phyloP scores from a whole-genome alignment of 176 grass and related monocot genomes.

The Tillandsia leiboldiana region DNA sequence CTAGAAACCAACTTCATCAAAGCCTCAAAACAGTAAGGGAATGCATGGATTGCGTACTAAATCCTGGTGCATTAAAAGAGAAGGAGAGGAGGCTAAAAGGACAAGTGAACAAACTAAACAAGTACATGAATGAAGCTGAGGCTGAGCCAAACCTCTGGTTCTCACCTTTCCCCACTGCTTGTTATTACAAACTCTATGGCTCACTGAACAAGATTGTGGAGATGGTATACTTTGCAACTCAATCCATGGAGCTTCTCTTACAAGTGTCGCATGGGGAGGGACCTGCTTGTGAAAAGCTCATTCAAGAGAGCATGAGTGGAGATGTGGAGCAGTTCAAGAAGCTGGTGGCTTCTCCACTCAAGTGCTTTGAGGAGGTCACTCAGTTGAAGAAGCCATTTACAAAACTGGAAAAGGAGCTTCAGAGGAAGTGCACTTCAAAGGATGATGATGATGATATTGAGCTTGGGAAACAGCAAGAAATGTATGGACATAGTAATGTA shows the following conservation, averaged over 20 bases:
- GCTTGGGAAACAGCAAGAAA: conserved; percentile 14
- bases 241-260: conserved; percentile 2
- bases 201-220: conserved; percentile 46
- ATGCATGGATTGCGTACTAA: neutral
- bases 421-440: no score
- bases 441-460: conserved; percentile 21
- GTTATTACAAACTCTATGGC: conserved; percentile 32
- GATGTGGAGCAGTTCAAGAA: conserved; percentile 38
- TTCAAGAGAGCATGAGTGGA: conserved; percentile 13
- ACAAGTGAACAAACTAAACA: conserved; percentile 31
- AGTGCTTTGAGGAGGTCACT: conserved; percentile 17
- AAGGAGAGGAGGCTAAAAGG: conserved; percentile 21
- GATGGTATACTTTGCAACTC: conserved; percentile 37
- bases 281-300: conserved; percentile 7
- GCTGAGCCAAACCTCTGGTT: conserved; percentile 67
- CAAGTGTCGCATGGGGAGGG: conserved; percentile 1
- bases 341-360: conserved; percentile 22
- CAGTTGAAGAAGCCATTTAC: neutral
- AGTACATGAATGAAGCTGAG: conserved; percentile 26
- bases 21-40: conserved; percentile 28
- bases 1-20: conserved; percentile 30
- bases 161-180: conserved; percentile 29
- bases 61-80: neutral
- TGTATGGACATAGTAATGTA: neutral
- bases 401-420: conserved; percentile 3